Evolutionary conservation across 2,329 filamentous ascomycete genomes (phyloP).

Genomic region (Fusarium tuaranense): DNA sequence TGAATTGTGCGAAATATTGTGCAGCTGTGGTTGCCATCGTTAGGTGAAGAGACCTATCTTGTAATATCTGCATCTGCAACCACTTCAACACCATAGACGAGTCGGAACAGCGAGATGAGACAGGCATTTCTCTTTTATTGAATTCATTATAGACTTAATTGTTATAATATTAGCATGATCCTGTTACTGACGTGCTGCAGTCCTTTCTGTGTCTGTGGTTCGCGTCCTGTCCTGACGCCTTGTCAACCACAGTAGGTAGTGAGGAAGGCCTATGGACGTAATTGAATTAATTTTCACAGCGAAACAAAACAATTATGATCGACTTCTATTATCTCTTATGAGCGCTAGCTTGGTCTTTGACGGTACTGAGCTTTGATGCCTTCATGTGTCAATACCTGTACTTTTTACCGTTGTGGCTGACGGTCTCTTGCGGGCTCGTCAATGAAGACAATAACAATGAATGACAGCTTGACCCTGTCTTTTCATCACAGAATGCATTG

Average conservation of each 20-base stretch:
- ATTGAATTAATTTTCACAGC: background rate
- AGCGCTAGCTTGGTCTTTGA: too few species aligned
- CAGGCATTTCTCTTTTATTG: background rate
- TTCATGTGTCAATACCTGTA: too few species aligned
- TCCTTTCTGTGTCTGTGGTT: background rate
- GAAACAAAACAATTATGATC: background rate
- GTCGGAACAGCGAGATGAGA: background rate
- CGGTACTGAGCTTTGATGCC: too few species aligned
- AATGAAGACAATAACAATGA: too few species aligned
- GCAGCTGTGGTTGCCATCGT: background rate
- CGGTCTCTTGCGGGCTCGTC: too few species aligned
- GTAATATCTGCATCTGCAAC: background rate
- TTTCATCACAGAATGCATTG: background rate
- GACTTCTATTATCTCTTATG: background rate
- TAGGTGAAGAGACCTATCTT: background rate
- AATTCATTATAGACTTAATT: background rate
- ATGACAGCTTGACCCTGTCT: background rate
- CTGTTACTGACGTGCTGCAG: background rate
- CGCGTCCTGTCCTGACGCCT: background rate
- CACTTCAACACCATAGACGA: background rate
- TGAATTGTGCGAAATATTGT: background rate
- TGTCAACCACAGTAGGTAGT: background rate
- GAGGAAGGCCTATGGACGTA: background rate
- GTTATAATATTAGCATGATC: background rate
- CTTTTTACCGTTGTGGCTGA: too few species aligned